Base-by-base conservation (phyloP, 2,329 filamentous ascomycete species). In the Apiospora malaysiana region DNA sequence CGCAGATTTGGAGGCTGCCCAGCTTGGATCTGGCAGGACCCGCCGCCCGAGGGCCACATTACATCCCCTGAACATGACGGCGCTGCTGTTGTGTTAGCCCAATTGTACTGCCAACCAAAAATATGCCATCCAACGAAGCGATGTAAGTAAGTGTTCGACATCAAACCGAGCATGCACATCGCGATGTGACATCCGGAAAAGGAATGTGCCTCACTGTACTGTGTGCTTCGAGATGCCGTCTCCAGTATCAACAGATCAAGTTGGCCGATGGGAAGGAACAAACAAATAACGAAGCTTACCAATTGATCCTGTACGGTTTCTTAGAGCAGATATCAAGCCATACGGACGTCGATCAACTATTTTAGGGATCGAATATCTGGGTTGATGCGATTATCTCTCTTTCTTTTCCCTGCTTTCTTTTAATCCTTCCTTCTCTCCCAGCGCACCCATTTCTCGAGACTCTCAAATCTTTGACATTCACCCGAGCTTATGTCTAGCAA, bases 11-110 rank as follows among this genome's bases (percentile, higher is more conserved):
- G 56, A 63, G 27, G 56, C 56, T 21, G 23, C 56, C 16, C 32
- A 63, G 37, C 12, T 63, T 18, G 56, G n/a, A 40, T 23, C 21
- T 9, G 56, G 56, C 21, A 63, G 56, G 18, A 63, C 6, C 32
- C 56, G 56, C 56, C 56, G 40, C 32, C 32, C 56, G 32, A 63
- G 32, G 18, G 56, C 56, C 21, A 40, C 56, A 63, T 40, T 63
- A 14, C 56, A 63, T 63, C 56, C 56, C 56, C 32, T 63, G 56
- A 63, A 63, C 56, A 63, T 63, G 56, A 10, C 56, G 56, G 7
- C 56, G 40, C 56, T 63, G 32, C 56, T 40, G 9, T 1, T 1
- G 23, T 23, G 32, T 63, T 23, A 63, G 56, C 56, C 32, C 9
- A 4, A 37, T 4, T 59, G 32, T 21, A 59, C 18, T 37, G 4